These are phyloP conservation scores for Botrytis elliptica DNA, from an alignment of 2,329 filamentous ascomycete genomes.

Conservation along the genomic window DNA sequence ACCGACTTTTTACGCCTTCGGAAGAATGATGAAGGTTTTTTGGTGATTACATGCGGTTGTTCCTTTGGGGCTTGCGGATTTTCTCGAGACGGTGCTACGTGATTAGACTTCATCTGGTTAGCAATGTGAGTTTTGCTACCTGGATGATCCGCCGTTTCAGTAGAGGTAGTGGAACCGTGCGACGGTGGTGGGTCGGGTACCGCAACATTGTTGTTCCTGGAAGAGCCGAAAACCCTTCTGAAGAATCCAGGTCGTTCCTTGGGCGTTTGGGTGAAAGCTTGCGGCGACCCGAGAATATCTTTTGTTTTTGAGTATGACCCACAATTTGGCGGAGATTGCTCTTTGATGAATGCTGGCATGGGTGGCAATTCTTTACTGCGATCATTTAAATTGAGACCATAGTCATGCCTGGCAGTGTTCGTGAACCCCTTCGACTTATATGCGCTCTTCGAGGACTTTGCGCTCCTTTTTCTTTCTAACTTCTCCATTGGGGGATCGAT, in stretches of 20 bases:
- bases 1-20: constrained; percentile 88
- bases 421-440: constrained; percentile 44
- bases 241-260: constrained; percentile 87
- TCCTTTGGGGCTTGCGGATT: constrained; percentile 36
- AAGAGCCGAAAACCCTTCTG: constrained; percentile 77
- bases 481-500: constrained; percentile 38
- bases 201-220: constrained; percentile 50
- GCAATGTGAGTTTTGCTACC: constrained; percentile 46
- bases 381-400: constrained; percentile 39
- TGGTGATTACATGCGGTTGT: constrained; percentile 56
- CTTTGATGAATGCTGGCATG: constrained; percentile 43
- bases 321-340: constrained; percentile 53
- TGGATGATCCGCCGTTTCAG: constrained; percentile 43
- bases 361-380: constrained; percentile 34
- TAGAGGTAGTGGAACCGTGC: constrained; percentile 41
- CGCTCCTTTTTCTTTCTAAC: constrained; percentile 57
- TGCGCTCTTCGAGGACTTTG: constrained; percentile 51
- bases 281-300: constrained; percentile 37
- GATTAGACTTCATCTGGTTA: constrained; percentile 48
- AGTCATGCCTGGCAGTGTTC: constrained; percentile 38
- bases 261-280: constrained; percentile 42
- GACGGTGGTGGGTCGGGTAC: constrained; percentile 38
- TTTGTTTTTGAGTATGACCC: constrained; percentile 51
- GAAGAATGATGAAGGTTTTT: constrained; percentile 95
- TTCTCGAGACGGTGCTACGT: constrained; percentile 33